A percentile compares a stretch with the other conserved stretches of the same genome.
phyloP scores from a whole-genome alignment of 805 yeast species.

The Metschnikowia amazonensis region DNA sequence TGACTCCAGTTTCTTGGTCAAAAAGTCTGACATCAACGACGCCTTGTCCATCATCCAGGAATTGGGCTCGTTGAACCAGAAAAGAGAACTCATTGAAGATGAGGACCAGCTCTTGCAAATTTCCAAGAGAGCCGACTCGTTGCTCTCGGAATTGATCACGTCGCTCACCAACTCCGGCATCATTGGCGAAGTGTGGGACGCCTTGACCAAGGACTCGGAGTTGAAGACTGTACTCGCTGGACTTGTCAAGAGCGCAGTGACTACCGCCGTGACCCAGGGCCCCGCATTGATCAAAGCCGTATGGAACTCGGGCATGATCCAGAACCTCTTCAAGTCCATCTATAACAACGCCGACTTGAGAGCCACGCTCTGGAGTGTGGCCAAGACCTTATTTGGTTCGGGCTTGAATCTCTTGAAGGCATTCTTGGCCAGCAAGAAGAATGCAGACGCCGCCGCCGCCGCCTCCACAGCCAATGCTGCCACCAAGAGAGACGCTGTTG shows the following conservation, averaged over 20 bases:
- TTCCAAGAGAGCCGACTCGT: constrained; percentile 34
- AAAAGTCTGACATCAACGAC: constrained; percentile 34
- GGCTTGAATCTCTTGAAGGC: constrained; percentile 28
- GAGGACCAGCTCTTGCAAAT: constrained; percentile 26
- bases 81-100: constrained; percentile 33
- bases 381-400: constrained; percentile 31
- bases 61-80: constrained; percentile 30
- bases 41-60: constrained; percentile 32
- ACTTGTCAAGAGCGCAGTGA: constrained; percentile 30
- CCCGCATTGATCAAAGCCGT: constrained; percentile 40
- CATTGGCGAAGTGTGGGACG: constrained; percentile 32
- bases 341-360: constrained; percentile 33
- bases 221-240: constrained; percentile 24
- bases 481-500: constrained; percentile 17
- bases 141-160: constrained; percentile 32
- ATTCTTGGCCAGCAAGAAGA: constrained; percentile 15
- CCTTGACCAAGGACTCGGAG: constrained; percentile 31
- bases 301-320: constrained; percentile 40
- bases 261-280: constrained; percentile 35
- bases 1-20: constrained; percentile 24
- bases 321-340: constrained; percentile 28
- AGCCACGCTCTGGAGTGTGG: constrained; percentile 30
- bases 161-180: constrained; percentile 40
- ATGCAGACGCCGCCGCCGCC: constrained; percentile 10
- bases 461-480: constrained; percentile 18